Evolutionary conservation across 2,329 filamentous ascomycete genomes (phyloP).

Genomic region (Stemphylium lycopersici): DNA sequence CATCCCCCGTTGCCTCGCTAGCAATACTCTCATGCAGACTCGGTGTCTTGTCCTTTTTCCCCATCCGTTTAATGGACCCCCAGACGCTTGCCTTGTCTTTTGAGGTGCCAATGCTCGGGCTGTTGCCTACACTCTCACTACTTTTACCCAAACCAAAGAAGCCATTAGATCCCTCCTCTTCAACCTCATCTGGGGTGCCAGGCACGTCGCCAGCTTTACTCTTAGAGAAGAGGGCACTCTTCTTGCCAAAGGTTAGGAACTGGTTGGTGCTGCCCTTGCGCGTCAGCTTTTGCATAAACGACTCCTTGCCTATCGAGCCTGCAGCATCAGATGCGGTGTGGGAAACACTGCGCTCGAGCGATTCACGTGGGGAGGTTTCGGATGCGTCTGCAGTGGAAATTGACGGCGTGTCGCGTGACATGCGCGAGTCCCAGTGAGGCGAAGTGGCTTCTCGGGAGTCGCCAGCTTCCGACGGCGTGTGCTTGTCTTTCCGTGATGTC

Average conservation of each 20-base stretch:
- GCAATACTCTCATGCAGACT: constrained; percentile 55
- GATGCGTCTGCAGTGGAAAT: constrained; percentile 49
- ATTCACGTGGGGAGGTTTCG: constrained; percentile 47
- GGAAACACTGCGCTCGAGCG: constrained; percentile 48
- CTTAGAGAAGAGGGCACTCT: constrained; percentile 41
- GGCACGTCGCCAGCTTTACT: constrained; percentile 38
- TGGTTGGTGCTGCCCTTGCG: constrained; percentile 56
- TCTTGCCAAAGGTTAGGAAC: constrained; percentile 52
- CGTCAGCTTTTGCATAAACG: constrained; percentile 58
- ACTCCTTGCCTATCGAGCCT: constrained; percentile 50
- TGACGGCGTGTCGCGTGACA: constrained; percentile 52
- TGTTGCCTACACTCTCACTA: constrained; percentile 40
- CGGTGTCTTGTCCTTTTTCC: constrained; percentile 53
- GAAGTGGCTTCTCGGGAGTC: constrained; percentile 35
- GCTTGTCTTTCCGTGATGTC: constrained; percentile 42
- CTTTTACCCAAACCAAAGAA: constrained; percentile 34
- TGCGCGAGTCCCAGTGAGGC: constrained; percentile 40
- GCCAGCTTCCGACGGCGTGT: constrained; percentile 35
- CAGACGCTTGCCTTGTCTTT: constrained; percentile 50
- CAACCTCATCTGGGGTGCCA: constrained; percentile 48
- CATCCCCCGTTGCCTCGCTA: constrained; percentile 49
- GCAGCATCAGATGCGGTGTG: constrained; percentile 46
- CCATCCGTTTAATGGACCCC: constrained; percentile 54
- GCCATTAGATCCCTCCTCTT: constrained; percentile 40
- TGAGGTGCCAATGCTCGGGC: constrained; percentile 46